Percentiles rank a stretch among this genome's conserved stretches.
Evolutionary conservation across 352 stramenopile genomes (phyloP).

Genomic region (Phytophthora europaea): DNA sequence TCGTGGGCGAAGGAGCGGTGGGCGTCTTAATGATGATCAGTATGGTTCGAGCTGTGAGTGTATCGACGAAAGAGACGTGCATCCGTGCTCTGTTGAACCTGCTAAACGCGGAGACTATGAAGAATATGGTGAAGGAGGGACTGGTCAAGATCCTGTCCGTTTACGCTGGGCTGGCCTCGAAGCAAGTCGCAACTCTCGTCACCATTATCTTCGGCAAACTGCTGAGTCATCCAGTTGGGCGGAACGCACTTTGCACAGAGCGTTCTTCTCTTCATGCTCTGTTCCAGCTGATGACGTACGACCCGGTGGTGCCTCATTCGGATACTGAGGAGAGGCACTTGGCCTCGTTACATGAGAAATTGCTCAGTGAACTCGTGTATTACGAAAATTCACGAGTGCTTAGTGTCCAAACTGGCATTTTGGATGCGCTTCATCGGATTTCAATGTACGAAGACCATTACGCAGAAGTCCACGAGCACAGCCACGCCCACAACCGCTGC

Average conservation of each 20-base stretch:
- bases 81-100: constrained; percentile 75
- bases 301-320: neutral
- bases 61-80: constrained; percentile 77
- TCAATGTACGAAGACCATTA: constrained; percentile 28
- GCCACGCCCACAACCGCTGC: neutral
- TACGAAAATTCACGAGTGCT: constrained; percentile 63
- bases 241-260: constrained; percentile 58
- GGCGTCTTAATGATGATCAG: constrained; percentile 84
- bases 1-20: constrained; percentile 72
- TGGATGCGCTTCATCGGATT: constrained; percentile 54
- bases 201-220: constrained; percentile 73
- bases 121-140: constrained; percentile 71
- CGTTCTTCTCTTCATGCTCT: constrained; percentile 57
- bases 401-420: constrained; percentile 63
- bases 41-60: constrained; percentile 74
- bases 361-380: constrained; percentile 62
- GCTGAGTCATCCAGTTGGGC: constrained; percentile 50
- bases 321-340: constrained; percentile 13
- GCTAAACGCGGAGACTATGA: constrained; percentile 66
- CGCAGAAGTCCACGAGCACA: neutral
- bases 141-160: constrained; percentile 73
- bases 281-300: constrained; percentile 55
- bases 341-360: constrained; percentile 46
- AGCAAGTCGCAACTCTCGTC: constrained; percentile 45
- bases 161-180: constrained; percentile 45